phyloP scores from a whole-genome alignment of 2,329 filamentous ascomycete genomes.

The Monilinia fructicola region DNA sequence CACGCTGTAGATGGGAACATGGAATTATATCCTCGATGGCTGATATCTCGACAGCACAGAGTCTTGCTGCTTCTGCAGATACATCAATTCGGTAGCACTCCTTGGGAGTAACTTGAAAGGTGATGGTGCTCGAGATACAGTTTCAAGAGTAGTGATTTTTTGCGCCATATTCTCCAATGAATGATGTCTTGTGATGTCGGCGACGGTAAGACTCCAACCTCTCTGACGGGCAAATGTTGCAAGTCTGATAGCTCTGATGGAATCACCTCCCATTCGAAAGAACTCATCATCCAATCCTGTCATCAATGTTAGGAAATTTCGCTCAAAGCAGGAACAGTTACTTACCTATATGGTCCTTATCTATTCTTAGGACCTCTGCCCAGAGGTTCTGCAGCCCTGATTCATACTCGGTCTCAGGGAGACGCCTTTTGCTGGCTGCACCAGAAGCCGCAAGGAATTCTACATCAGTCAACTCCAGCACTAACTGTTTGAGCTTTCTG shows the following conservation, averaged over 20 bases:
- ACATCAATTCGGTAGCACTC: background rate
- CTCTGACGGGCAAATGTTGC: slow-evolving; percentile 41
- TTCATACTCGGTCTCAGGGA: background rate
- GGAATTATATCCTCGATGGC: slow-evolving; percentile 41
- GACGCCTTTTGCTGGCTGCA: background rate
- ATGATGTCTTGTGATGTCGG: slow-evolving; percentile 42
- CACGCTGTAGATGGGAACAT: slow-evolving; percentile 42
- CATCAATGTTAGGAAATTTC: background rate
- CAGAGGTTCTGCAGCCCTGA: background rate
- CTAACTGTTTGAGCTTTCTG: background rate
- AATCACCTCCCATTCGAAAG: slow-evolving; percentile 42
- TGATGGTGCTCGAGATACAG: background rate
- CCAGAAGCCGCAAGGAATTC: background rate
- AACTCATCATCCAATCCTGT: slow-evolving; percentile 41
- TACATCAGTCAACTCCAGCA: background rate
- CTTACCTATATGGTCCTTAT: background rate
- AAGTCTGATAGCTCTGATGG: slow-evolving; percentile 44
- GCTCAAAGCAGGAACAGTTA: background rate
- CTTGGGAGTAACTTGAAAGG: background rate
- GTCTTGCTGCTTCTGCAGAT: background rate
- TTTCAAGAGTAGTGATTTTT: background rate
- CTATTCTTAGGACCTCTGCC: background rate
- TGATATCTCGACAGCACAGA: background rate
- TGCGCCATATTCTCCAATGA: slow-evolving; percentile 44
- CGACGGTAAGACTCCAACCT: slow-evolving; percentile 43